Evolutionary conservation across 202 grass and related monocot genomes (phyloP).

Genomic region (Carex sylvatica): DNA sequence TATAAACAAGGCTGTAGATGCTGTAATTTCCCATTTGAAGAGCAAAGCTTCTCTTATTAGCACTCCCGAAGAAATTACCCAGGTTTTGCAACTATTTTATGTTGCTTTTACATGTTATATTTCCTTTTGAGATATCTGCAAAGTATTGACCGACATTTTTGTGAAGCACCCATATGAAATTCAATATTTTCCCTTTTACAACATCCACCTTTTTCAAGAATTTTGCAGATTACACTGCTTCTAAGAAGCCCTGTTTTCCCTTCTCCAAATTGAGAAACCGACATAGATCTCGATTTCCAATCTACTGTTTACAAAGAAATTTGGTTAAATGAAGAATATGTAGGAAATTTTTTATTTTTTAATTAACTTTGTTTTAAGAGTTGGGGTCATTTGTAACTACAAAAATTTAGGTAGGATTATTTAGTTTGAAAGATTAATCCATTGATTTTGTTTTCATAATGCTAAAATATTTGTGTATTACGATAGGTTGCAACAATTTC

Average conservation of each 20-base stretch:
- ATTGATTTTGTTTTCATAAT: background rate
- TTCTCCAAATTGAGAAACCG: background rate
- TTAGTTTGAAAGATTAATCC: background rate
- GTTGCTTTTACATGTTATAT: background rate
- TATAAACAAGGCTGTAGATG: constrained; percentile 80
- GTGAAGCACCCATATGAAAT: background rate
- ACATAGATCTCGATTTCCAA: background rate
- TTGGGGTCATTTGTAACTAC: background rate
- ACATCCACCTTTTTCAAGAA: background rate
- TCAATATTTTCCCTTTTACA: background rate
- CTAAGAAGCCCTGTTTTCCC: background rate
- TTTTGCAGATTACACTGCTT: constrained; percentile 6
- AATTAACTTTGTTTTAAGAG: background rate
- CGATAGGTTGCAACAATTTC: constrained; percentile 92
- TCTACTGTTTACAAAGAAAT: constrained; percentile 5
- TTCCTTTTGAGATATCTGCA: background rate
- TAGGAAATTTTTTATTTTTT: background rate
- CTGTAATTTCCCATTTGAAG: constrained; percentile 63
- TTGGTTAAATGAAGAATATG: background rate
- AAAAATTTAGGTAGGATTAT: background rate
- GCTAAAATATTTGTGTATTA: constrained; percentile 29
- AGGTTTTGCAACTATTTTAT: constrained; percentile 39
- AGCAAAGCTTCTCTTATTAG: constrained; percentile 76
- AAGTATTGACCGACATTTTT: background rate
- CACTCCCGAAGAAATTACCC: constrained; percentile 83